phyloP scores from a whole-genome alignment of 1,139 yeast species.

The Suhomyces yuchorum region DNA sequence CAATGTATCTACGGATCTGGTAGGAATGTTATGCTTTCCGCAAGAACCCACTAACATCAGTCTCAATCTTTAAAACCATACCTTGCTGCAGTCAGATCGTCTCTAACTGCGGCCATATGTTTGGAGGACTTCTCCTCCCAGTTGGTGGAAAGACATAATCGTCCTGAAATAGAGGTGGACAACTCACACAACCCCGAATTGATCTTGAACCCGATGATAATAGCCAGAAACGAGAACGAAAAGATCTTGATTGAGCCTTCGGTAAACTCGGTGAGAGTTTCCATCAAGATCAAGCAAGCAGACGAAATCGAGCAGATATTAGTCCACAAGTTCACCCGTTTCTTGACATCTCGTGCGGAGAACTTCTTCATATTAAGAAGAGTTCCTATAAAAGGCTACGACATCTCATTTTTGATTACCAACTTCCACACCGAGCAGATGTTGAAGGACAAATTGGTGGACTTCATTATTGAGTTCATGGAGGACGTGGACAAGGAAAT shows the following conservation, averaged over 20 bases:
- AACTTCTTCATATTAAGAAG: constrained; percentile 89
- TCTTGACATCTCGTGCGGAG: constrained; percentile 94
- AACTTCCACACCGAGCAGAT: constrained; percentile 94
- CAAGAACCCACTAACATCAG: constrained; percentile 27
- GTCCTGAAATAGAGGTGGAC: constrained; percentile 92
- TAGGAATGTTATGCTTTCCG: background rate
- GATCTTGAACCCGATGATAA: constrained; percentile 82
- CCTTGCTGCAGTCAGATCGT: constrained; percentile 88
- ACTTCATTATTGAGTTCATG: constrained; percentile 96
- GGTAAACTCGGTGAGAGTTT: constrained; percentile 84
- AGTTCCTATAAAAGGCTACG: constrained; percentile 87
- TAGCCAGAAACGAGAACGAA: constrained; percentile 93
- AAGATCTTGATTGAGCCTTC: constrained; percentile 91
- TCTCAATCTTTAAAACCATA: constrained; percentile 96
- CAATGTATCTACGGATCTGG: background rate
- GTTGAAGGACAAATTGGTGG: constrained; percentile 94
- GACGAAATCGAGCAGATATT: constrained; percentile 95
- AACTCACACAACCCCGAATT: constrained; percentile 69
- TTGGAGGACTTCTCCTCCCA: constrained; percentile 94
- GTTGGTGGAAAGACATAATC: constrained; percentile 93
- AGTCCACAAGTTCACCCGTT: constrained; percentile 91
- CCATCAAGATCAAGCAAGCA: constrained; percentile 92
- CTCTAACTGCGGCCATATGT: constrained; percentile 94
- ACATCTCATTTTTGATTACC: constrained; percentile 89
- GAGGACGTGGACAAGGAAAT: constrained; percentile 98